Evolutionary conservation across 371 early-diverging fungal species (phyloP).

Genomic region (Smittium culicis): DNA sequence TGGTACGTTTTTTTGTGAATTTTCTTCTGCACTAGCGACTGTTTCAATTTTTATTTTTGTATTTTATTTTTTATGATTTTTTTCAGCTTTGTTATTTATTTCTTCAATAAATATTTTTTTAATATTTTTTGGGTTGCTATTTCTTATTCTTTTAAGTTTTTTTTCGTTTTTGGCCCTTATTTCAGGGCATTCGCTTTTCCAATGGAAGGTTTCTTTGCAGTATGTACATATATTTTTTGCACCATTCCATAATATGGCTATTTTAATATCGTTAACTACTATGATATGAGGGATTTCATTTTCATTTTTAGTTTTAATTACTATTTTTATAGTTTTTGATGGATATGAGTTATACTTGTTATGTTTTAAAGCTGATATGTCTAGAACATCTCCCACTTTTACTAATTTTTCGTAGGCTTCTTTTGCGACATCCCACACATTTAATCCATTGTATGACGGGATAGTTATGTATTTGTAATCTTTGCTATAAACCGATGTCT

Average conservation of each 20-base stretch:
- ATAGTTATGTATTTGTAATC: not conserved
- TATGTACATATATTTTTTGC: not conserved
- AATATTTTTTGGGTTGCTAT: not conserved
- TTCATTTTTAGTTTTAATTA: not conserved
- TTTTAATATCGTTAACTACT: not conserved
- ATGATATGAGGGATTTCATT: not conserved
- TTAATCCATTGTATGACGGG: not conserved
- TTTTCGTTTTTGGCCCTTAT: not conserved
- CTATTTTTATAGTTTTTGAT: not conserved
- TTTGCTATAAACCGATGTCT: not conserved
- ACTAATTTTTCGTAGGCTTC: not conserved
- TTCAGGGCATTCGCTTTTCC: not conserved
- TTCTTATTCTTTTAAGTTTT: not conserved
- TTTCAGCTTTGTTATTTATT: not conserved
- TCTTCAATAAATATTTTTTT: not conserved
- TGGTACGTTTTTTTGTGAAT: not conserved
- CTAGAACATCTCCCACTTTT: not conserved
- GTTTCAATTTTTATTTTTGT: not conserved
- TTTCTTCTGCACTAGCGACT: not conserved
- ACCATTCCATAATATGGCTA: not conserved
- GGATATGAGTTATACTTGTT: not conserved
- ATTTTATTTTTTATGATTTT: not conserved
- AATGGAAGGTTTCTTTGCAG: not conserved
- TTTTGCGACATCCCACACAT: not conserved
- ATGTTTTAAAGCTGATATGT: not conserved